A percentile compares a stretch with the other conserved stretches of the same genome.
Conservation (phyloP, 202 grass and related monocot genomes). For the Carex sylvatica region DNA sequence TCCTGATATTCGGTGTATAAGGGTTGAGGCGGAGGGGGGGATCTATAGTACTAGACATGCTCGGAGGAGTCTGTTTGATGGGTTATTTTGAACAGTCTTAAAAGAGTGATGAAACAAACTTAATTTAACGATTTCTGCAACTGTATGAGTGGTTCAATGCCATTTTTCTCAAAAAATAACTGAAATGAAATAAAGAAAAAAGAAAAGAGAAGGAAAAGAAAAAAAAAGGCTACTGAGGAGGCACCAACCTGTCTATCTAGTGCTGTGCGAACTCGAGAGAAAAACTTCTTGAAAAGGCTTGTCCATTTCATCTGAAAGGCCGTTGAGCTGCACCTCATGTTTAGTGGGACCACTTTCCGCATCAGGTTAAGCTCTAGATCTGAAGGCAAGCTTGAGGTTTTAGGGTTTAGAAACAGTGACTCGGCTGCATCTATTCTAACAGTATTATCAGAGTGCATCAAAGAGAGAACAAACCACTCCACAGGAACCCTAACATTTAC, state of each 20-base stretch:
- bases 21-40: not conserved
- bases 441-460: conserved; percentile 87
- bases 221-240: not conserved
- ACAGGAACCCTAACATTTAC: conserved; percentile 73
- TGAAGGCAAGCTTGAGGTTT: conserved; percentile 92
- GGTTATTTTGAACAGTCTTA: not conserved
- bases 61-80: not conserved
- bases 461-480: conserved; percentile 81
- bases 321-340: conserved; percentile 93
- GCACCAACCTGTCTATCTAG: conserved; percentile 64
- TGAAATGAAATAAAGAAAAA: not conserved
- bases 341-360: conserved; percentile 73
- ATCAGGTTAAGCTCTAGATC: conserved; percentile 84
- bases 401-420: conserved; percentile 87
- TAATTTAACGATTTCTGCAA: not conserved
- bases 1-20: not conserved
- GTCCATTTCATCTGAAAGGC: conserved; percentile 99
- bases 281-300: conserved; percentile 86
- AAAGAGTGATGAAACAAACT: not conserved
- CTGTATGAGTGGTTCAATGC: not conserved
- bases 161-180: not conserved
- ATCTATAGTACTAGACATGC: not conserved
- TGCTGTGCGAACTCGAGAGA: conserved; percentile 83
- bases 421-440: conserved; percentile 93
- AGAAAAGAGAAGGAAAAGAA: not conserved